phyloP scores from a whole-genome alignment of 2,329 filamentous ascomycete species.

The Stemphylium lycopersici region DNA sequence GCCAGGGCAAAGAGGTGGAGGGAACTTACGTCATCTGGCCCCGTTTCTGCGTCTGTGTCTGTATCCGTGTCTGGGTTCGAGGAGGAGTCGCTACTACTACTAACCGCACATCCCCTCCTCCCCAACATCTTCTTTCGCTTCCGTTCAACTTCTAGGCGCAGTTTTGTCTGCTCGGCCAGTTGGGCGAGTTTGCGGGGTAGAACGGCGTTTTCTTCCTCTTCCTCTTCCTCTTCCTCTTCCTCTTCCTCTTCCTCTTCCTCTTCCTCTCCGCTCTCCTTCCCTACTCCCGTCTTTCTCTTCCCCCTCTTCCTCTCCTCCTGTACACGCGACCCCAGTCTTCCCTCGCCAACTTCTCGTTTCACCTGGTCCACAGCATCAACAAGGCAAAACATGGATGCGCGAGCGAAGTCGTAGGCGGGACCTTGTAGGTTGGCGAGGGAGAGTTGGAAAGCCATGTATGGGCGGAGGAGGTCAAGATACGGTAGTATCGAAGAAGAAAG shows the following conservation, averaged over 20 bases:
- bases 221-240: neutral
- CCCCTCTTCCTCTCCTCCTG: neutral
- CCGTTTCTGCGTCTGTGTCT: too few species aligned
- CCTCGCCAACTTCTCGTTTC: neutral
- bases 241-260: neutral
- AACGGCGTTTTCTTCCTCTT: neutral
- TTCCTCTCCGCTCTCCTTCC: too few species aligned
- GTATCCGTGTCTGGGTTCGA: neutral
- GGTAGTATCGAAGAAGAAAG: neutral
- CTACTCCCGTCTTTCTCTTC: too few species aligned
- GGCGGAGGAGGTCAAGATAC: neutral
- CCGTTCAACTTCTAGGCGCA: neutral
- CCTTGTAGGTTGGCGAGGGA: constrained; percentile 1
- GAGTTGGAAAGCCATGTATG: constrained; percentile 9
- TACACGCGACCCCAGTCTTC: neutral
- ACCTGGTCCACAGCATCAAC: neutral
- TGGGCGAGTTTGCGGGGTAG: neutral
- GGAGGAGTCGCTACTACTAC: neutral
- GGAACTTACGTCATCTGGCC: too few species aligned
- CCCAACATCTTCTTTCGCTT: neutral
- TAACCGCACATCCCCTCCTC: neutral
- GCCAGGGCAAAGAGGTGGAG: too few species aligned
- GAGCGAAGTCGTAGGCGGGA: neutral
- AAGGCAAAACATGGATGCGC: neutral
- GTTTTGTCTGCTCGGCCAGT: constrained; percentile 1